Conservation (phyloP, 192 early-diverging fungal species). For the Paraglomus brasilianum region DNA sequence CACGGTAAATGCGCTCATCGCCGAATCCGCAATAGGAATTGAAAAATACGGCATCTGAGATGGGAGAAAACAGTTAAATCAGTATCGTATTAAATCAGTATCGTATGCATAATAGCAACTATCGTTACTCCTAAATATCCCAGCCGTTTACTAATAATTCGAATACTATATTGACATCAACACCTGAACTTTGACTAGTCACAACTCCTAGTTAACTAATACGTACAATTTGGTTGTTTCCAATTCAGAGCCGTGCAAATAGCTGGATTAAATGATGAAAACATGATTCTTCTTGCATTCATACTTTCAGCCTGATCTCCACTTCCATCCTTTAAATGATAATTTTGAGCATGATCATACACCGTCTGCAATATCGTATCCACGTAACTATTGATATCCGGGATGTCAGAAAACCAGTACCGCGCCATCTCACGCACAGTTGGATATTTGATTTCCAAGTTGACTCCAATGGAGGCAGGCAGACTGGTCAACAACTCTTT, state of each 20-base stretch:
- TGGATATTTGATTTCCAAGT: constrained; percentile 88
- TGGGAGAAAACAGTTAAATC: neutral
- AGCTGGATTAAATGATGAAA: constrained; percentile 87
- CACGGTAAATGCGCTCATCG: constrained; percentile 38
- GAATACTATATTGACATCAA: too few species aligned
- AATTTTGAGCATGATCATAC: constrained; percentile 67
- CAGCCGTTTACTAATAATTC: neutral
- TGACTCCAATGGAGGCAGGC: constrained; percentile 73
- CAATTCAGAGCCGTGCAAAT: constrained; percentile 95
- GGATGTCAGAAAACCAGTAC: constrained; percentile 54
- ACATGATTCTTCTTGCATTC: constrained; percentile 53
- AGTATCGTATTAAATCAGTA: neutral
- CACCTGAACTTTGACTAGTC: neutral
- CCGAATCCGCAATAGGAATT: constrained; percentile 78
- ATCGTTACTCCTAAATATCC: neutral
- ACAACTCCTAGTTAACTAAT: neutral
- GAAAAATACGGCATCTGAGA: constrained; percentile 85
- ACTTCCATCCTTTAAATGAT: constrained; percentile 30
- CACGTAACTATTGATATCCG: constrained; percentile 81
- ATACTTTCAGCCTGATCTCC: constrained; percentile 32
- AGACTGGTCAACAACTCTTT: constrained; percentile 74
- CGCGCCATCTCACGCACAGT: constrained; percentile 58
- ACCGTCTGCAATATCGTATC: constrained; percentile 86
- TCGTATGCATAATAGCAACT: too few species aligned
- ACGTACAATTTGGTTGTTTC: constrained; percentile 97